Conservation (phyloP, 2,329 filamentous ascomycete genomes). For the Capronia americana region DNA sequence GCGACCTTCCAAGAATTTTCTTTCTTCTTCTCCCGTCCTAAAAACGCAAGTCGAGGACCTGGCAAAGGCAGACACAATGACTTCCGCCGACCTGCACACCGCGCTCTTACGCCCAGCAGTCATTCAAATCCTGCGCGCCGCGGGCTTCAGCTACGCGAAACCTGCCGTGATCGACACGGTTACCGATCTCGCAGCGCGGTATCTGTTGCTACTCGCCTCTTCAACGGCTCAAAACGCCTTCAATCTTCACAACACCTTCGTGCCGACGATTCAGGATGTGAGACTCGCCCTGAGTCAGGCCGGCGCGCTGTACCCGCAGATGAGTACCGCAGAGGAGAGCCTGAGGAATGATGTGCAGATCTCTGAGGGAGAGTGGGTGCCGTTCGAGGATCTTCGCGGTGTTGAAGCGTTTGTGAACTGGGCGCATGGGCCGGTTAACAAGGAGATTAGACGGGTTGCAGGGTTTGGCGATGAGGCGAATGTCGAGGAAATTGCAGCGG, state of each 20-base stretch:
- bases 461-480: constrained; percentile 65
- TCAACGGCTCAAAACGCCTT: constrained; percentile 74
- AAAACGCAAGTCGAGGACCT: neutral
- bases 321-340: constrained; percentile 71
- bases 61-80: constrained; percentile 47
- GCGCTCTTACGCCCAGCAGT: constrained; percentile 84
- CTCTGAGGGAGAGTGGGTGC: constrained; percentile 37
- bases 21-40: constrained; percentile 1
- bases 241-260: constrained; percentile 70
- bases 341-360: constrained; percentile 61
- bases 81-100: constrained; percentile 65
- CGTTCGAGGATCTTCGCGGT: constrained; percentile 73
- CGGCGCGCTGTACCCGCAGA: constrained; percentile 74
- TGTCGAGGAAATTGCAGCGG: constrained; percentile 55
- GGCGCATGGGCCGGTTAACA: constrained; percentile 75
- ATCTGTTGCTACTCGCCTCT: constrained; percentile 76
- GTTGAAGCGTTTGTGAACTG: constrained; percentile 80
- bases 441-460: constrained; percentile 81
- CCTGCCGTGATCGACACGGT: constrained; percentile 84
- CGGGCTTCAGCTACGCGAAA: constrained; percentile 83
- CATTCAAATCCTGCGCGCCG: constrained; percentile 88
- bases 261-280: constrained; percentile 75
- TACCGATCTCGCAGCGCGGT: constrained; percentile 84
- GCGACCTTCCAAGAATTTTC: constrained; percentile 1
- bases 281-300: constrained; percentile 84